A percentile compares a stretch with the other conserved stretches of the same genome.
Conservation (phyloP, 768 basidiomycete species). For the Inosperma sp. region DNA sequence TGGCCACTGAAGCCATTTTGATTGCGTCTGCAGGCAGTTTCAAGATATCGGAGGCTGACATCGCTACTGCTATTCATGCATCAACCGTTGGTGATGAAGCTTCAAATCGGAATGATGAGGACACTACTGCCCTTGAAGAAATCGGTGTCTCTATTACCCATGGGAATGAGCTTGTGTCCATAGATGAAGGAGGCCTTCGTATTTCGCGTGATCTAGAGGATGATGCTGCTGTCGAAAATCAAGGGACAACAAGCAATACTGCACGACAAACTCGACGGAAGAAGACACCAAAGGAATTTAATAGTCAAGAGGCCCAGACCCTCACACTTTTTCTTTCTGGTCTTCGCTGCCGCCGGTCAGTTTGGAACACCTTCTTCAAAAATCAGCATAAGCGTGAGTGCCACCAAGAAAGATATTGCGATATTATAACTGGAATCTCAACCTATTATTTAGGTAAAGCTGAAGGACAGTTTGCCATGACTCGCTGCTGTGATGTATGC, state of each 20-base stretch:
- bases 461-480: constrained; percentile 6
- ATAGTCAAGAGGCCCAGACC: not conserved
- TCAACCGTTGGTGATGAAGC: not conserved
- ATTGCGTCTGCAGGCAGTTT: constrained; percentile 3
- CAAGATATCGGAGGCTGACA: not conserved
- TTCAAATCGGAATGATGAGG: not conserved
- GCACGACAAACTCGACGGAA: not conserved
- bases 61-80: not conserved
- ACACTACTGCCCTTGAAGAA: not conserved
- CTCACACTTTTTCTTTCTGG: not conserved
- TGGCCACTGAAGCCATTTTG: constrained; percentile 6
- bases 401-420: not conserved
- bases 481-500: constrained; percentile 17
- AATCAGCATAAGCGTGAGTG: constrained; percentile 15
- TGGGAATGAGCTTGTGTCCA: not conserved
- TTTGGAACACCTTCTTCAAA: constrained; percentile 13
- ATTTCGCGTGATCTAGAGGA: not conserved
- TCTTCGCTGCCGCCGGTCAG: not conserved
- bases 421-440: not conserved
- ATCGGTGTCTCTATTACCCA: no score
- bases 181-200: constrained; percentile 5
- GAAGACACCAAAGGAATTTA: not conserved
- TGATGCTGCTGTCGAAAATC: not conserved
- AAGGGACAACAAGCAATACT: no score
- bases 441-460: constrained; percentile 5